phyloP scores from a whole-genome alignment of 495 filamentous ascomycete genomes.

The Xylaria intraflava region DNA sequence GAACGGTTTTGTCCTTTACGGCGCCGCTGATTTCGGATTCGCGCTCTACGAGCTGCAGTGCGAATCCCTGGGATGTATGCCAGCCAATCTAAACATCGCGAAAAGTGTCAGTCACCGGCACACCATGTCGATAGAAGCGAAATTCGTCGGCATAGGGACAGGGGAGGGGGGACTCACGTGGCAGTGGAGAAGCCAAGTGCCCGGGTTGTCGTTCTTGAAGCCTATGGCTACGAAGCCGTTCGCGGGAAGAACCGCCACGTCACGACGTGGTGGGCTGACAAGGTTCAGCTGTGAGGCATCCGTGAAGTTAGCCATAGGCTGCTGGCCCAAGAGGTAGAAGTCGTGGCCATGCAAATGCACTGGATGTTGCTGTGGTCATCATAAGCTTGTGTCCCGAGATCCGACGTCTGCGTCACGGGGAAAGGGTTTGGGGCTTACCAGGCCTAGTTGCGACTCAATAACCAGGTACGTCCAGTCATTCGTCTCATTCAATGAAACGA shows the following conservation, averaged over 20 bases:
- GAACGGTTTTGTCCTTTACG: slow-evolving; percentile 27
- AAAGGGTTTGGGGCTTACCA: slow-evolving; percentile 10
- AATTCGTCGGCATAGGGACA: neutral
- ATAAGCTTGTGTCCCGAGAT: slow-evolving; percentile 13
- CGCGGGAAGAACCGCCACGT: slow-evolving; percentile 50
- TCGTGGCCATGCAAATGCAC: slow-evolving; percentile 55
- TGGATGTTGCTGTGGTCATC: slow-evolving; percentile 26
- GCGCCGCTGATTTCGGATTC: slow-evolving; percentile 29
- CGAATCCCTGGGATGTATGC: slow-evolving; percentile 45
- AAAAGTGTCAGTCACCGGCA: neutral
- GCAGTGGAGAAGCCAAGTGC: slow-evolving; percentile 49
- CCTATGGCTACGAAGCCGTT: slow-evolving; percentile 45
- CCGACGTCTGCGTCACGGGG: slow-evolving; percentile 9
- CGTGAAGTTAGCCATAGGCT: slow-evolving; percentile 15
- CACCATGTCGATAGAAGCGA: neutral
- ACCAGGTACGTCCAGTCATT: slow-evolving; percentile 39
- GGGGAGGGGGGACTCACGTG: slow-evolving; percentile 16
- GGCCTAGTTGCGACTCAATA: slow-evolving; percentile 22
- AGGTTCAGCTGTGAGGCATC: slow-evolving; percentile 26
- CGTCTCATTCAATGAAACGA: slow-evolving; percentile 31
- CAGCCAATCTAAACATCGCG: slow-evolving; percentile 40
- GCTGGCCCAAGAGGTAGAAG: slow-evolving; percentile 50
- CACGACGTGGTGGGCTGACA: slow-evolving; percentile 48
- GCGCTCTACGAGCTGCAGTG: slow-evolving; percentile 43
- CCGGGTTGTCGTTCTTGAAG: slow-evolving; percentile 54